Percentiles rank a stretch among this genome's conserved stretches.
Conservation (phyloP, 176 grass and related monocot genomes). For the Eremochloa ophiuroides region DNA sequence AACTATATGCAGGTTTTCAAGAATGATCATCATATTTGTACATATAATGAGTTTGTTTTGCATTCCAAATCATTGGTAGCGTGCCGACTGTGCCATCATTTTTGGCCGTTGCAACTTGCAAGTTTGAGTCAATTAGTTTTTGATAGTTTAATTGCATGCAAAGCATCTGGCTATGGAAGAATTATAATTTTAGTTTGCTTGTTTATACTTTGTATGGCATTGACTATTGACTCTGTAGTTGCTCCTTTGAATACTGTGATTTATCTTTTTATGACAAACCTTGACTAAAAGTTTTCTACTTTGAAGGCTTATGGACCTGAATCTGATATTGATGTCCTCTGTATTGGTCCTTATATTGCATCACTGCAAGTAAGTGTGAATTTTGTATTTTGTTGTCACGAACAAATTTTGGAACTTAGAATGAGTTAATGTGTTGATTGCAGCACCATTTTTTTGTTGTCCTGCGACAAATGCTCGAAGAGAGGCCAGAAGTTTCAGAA, state of each 20-base stretch:
- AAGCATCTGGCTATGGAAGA: conserved; percentile 13
- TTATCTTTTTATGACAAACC: background rate
- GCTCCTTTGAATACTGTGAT: background rate
- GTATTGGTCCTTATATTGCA: conserved; percentile 57
- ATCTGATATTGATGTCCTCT: conserved; percentile 73
- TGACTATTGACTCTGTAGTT: background rate
- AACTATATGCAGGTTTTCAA: no score
- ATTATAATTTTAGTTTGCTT: conserved; percentile 18
- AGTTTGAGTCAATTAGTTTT: conserved; percentile 11
- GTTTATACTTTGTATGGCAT: conserved; percentile 12
- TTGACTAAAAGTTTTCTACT: background rate
- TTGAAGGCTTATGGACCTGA: conserved; percentile 63
- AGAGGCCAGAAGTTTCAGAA: conserved; percentile 52
- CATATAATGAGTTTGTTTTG: no score
- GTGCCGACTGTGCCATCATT: no score
- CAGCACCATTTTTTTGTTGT: conserved; percentile 66
- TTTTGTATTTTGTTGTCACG: background rate
- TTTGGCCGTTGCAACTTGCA: no score
- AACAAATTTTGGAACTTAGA: conserved; percentile 17
- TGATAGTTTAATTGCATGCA: conserved; percentile 19
- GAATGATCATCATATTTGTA: no score
- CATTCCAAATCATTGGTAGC: no score
- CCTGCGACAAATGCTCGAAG: conserved; percentile 55
- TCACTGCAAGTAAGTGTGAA: conserved; percentile 53
- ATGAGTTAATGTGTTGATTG: conserved; percentile 23